Evolutionary conservation across 2,329 filamentous ascomycete species (phyloP), one percentile per base, ranked within the genome.

Genomic region (Epichloe gansuensis): DNA sequence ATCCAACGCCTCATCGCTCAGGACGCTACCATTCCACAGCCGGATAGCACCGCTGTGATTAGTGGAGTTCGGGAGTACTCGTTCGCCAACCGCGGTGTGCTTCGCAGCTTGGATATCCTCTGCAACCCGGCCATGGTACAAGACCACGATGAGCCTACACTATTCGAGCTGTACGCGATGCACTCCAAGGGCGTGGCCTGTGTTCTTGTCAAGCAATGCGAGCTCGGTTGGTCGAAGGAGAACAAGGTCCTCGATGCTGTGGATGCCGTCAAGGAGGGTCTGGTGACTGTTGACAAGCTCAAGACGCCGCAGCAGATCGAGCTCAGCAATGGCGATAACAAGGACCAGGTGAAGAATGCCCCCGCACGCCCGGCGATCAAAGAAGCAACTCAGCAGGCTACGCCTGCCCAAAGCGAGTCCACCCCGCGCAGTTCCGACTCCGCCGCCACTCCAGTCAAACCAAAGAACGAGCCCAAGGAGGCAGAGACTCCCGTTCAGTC

Each of bases 161-260:
- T 96, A 13, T 97, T 98, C 62, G 93, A 98, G 71, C 76, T 98
- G 9, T 98, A 98, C 65, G 86, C 89, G 35, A 95, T 96, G 85
- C 91, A 98, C 68, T 96, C 93, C 11, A 94, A 89, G 71, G 93
- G 93, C 55, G 89, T 97, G n/a, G 90, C 90, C 17, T 91, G 87
- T 61, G 67, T 97, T 50, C 83, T 82, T 57, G 82, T 98, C 65
- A 91, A 86, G 66, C 88, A 91, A 64, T 81, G 84, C 49, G 91
- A 97, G 68, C 75, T 98, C 47, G 93, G 94, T 34, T 97, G 90
- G 90, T 85, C 84, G 59, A 80, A 82, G 59, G 88, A 96, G 56
- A 91, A 89, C 69, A 95, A 94, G 73, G 87, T 95, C 50, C 74
- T 95, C 40, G 74, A 84, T 51, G 77, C 85, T 0, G 80, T 93